Evolutionary conservation across 306 rosid genomes (phyloP).

Genomic region (Rosa multiflora): DNA sequence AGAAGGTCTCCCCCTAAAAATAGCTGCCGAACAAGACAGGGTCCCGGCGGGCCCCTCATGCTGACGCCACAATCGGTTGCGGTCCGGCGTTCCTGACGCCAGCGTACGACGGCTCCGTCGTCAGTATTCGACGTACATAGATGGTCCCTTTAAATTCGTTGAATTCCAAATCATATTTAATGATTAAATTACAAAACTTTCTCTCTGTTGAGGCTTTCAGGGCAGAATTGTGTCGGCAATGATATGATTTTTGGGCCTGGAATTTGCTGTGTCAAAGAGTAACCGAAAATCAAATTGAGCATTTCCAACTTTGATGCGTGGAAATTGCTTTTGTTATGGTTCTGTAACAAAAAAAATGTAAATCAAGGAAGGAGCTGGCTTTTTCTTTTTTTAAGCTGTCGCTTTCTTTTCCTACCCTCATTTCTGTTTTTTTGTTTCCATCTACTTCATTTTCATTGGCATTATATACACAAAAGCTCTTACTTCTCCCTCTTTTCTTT

Average conservation of each 20-base stretch:
- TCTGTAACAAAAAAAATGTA: neutral
- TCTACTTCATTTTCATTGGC: constrained; percentile 34
- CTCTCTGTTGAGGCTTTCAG: neutral
- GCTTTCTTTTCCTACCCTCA: constrained; percentile 25
- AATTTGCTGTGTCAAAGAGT: constrained; percentile 1
- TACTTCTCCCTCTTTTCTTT: neutral
- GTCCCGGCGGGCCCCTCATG: neutral
- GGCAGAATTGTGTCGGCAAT: constrained; percentile 35
- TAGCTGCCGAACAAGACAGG: neutral
- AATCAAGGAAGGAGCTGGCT: constrained; percentile 34
- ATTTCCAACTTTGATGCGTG: constrained; percentile 27
- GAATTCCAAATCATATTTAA: neutral
- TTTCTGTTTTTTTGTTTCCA: constrained; percentile 23
- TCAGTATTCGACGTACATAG: neutral
- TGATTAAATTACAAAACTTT: neutral
- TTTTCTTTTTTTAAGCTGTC: constrained; percentile 33
- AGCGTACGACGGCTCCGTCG: constrained; percentile 17
- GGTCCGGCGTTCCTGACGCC: constrained; percentile 30
- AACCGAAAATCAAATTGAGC: constrained; percentile 1
- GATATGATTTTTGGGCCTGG: constrained; percentile 2
- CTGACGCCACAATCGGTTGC: constrained; percentile 12
- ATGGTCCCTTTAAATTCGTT: neutral
- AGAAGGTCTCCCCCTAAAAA: neutral
- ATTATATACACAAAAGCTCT: constrained; percentile 30
- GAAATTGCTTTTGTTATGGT: neutral